These are phyloP conservation scores for Bathelium albidoporum DNA, from an alignment of 495 filamentous ascomycete species.

Conservation along the genomic window DNA sequence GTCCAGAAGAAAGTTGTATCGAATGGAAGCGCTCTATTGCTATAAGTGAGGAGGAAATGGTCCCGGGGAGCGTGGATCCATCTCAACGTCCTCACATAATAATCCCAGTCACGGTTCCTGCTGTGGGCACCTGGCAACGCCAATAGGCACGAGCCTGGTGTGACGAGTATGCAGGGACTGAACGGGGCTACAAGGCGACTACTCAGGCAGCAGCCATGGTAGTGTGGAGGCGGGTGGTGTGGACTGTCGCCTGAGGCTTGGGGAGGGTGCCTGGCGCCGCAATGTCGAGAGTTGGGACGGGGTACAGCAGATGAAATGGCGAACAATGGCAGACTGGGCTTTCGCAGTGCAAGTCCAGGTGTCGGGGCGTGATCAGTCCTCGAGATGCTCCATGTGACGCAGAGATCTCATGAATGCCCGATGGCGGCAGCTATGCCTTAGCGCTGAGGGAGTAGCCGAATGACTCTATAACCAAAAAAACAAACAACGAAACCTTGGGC, in stretches of 20 bases:
- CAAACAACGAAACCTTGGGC: background rate
- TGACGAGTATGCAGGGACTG: background rate
- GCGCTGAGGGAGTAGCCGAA: background rate
- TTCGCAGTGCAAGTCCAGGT: background rate
- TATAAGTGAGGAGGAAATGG: background rate
- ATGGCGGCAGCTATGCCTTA: conserved; percentile 1
- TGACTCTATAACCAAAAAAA: background rate
- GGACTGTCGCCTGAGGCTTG: conserved; percentile 4
- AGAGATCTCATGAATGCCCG: background rate
- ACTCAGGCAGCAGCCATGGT: conserved; percentile 2
- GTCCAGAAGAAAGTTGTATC: background rate
- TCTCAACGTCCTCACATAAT: conserved; percentile 1
- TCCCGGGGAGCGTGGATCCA: background rate
- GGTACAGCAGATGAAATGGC: background rate
- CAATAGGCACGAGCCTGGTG: conserved; percentile 2
- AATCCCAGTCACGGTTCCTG: background rate
- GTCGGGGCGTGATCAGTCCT: conserved; percentile 4
- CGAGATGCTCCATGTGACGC: conserved; percentile 2
- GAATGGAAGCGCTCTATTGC: background rate
- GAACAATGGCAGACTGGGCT: background rate
- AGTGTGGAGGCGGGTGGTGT: background rate
- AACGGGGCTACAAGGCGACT: background rate
- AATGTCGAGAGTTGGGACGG: background rate
- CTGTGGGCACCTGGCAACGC: background rate
- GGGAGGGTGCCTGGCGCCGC: background rate